phyloP scores from a whole-genome alignment of 495 filamentous ascomycete species.

The Aspergillus homomorphus region DNA sequence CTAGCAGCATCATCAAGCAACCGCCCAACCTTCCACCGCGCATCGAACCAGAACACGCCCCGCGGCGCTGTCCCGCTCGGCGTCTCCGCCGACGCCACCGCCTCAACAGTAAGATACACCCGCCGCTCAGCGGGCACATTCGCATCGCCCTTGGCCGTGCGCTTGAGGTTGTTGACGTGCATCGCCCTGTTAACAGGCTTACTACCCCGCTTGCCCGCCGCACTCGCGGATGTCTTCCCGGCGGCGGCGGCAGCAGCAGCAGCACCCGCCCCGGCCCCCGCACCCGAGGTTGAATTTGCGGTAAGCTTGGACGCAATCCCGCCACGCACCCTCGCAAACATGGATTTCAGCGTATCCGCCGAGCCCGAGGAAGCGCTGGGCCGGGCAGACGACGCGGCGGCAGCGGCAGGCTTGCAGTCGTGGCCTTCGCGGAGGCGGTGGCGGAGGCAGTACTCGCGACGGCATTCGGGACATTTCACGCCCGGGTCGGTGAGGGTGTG shows the following conservation, averaged over 20 bases:
- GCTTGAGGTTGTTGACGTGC: conserved; percentile 73
- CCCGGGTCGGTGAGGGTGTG: conserved; percentile 74
- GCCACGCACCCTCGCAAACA: conserved; percentile 56
- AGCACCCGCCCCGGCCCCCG: conserved; percentile 26
- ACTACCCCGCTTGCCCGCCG: too few relatives aligned
- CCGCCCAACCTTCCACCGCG: conserved; percentile 83
- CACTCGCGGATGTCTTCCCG: neutral
- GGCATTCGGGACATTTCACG: conserved; percentile 78
- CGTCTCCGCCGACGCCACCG: conserved; percentile 69
- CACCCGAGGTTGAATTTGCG: conserved; percentile 37
- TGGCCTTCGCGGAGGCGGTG: conserved; percentile 87
- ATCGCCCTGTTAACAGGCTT: conserved; percentile 35
- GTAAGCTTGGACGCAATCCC: conserved; percentile 17
- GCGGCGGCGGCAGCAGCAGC: neutral
- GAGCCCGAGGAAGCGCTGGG: too few relatives aligned
- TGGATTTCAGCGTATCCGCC: conserved; percentile 52
- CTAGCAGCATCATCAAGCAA: conserved; percentile 85
- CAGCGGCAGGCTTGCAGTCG: conserved; percentile 67
- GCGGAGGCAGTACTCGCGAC: conserved; percentile 84
- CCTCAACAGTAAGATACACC: conserved; percentile 80
- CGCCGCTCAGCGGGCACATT: conserved; percentile 74
- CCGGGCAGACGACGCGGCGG: too few relatives aligned
- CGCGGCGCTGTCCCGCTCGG: conserved; percentile 74
- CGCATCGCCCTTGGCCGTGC: conserved; percentile 82
- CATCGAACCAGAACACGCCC: conserved; percentile 79